Evolutionary conservation across 2,329 filamentous ascomycete genomes (phyloP), one percentile per base, ranked within the genome.

Genomic region (Aspergillus sp.): DNA sequence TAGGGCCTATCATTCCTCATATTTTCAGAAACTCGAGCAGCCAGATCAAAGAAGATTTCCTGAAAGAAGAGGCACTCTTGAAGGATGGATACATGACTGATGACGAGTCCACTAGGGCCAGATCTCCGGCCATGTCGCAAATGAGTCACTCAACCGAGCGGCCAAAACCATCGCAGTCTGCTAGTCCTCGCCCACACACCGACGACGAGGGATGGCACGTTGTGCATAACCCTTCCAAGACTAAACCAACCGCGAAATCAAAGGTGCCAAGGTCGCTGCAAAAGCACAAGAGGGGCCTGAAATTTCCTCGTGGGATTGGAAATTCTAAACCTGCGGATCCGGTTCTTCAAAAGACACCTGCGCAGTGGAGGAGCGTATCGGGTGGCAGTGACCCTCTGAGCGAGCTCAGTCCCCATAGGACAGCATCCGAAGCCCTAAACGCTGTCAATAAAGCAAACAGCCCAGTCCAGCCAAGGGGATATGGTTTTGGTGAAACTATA

Each of bases 391-490:
- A 60, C n/a, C 53, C 56, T 15, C 34, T 61, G 42, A 62, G 58
- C 33, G 63, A 59, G 42, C 55, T 54, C 56, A 68, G 54, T 53
- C 68, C 69, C 24, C 33, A 63, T 4, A 56, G 62, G 56, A 77
- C 76, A 3, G 77, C 77, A 4, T 72, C 75, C 30, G 69, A 70
- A 55, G 70, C 73, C 13, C 64, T 80, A 5, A 66, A 72, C 5
- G 70, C 75, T 1, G 70, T 79, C 15, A 75, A 77, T 44, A 67
- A 69, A 34, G 66, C 66, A 5, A 77, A 30, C 8, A 30, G 71
- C 52, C 70, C 71, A n/a, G 65, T 72, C 3, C 64, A 68, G 33
- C 57, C 66, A 1, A 45, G 37, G 13, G 54, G 45, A 15, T 40
- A 51, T 20, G 17, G 15, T 8, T n/a, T 33, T 37, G 17, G 19